Conservation (phyloP, 345 rosid genomes). For the Citropsis articulata region DNA sequence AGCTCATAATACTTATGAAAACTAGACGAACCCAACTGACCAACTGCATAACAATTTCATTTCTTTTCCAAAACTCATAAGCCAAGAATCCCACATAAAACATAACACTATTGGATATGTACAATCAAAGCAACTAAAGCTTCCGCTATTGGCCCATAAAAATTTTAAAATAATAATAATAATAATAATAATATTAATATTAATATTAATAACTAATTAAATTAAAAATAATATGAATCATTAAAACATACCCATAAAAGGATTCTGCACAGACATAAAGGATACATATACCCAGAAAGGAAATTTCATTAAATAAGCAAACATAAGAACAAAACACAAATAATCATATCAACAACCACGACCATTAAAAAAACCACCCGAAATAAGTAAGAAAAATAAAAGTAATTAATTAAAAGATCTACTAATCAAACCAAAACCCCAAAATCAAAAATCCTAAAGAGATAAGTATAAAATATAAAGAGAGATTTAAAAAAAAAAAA, state of each 20-base stretch:
- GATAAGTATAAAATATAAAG: not conserved
- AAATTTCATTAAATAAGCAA: not conserved
- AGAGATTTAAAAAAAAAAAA: not conserved
- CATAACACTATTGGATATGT: not conserved
- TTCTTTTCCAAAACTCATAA: not conserved
- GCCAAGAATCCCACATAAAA: not conserved
- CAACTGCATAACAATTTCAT: not conserved
- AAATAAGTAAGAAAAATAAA: not conserved
- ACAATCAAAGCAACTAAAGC: not conserved
- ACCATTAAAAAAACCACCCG: not conserved
- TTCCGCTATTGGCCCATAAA: not conserved
- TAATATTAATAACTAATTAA: not conserved
- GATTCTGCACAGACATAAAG: not conserved
- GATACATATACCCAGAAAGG: not conserved
- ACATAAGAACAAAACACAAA: not conserved
- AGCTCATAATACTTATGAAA: not conserved
- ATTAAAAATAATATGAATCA: not conserved
- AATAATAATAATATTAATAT: too few relatives aligned
- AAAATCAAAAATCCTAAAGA: not conserved
- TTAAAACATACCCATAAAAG: not conserved
- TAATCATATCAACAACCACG: not conserved
- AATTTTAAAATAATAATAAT: too few relatives aligned
- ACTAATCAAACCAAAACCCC: not conserved
- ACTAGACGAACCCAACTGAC: not conserved
- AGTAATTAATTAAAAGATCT: constrained; percentile 2